Conservation (phyloP, 2,329 filamentous ascomycete species). For the Colletotrichum paranaense region DNA sequence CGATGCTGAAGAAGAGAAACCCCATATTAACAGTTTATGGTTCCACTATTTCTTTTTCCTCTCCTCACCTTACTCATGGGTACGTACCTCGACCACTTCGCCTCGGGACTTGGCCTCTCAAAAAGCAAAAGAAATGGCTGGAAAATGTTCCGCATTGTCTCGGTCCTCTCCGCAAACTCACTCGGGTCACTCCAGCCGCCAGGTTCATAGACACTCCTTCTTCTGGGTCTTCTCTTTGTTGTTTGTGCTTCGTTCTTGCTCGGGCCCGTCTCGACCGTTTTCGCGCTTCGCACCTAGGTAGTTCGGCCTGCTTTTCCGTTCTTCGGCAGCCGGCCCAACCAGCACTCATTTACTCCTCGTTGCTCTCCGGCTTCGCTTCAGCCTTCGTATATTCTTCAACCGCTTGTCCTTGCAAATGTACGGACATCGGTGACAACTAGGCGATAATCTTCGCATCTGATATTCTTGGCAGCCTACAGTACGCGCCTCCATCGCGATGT, state of each 20-base stretch:
- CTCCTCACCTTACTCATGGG: neutral
- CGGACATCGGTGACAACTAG: neutral
- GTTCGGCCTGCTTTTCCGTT: neutral
- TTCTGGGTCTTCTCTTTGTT: neutral
- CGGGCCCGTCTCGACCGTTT: conserved; percentile 8
- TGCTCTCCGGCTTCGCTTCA: neutral
- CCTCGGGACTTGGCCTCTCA: conserved; percentile 17
- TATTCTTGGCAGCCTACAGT: neutral
- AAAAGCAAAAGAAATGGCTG: neutral
- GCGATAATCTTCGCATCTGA: too few relatives aligned
- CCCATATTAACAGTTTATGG: neutral
- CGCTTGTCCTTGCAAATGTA: neutral
- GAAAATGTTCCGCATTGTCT: conserved; percentile 2
- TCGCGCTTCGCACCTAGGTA: neutral
- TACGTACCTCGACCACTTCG: too few relatives aligned
- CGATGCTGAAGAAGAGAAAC: neutral
- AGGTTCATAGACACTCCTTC: neutral
- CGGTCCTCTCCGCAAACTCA: neutral
- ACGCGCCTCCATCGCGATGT: neutral
- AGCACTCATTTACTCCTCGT: neutral
- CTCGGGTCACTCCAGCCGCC: too few relatives aligned
- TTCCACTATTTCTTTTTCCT: neutral
- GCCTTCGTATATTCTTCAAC: neutral
- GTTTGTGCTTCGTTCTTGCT: neutral
- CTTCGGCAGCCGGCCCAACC: neutral